phyloP scores from a whole-genome alignment of 2,329 filamentous ascomycete species.

The Helminthosporium solani region DNA sequence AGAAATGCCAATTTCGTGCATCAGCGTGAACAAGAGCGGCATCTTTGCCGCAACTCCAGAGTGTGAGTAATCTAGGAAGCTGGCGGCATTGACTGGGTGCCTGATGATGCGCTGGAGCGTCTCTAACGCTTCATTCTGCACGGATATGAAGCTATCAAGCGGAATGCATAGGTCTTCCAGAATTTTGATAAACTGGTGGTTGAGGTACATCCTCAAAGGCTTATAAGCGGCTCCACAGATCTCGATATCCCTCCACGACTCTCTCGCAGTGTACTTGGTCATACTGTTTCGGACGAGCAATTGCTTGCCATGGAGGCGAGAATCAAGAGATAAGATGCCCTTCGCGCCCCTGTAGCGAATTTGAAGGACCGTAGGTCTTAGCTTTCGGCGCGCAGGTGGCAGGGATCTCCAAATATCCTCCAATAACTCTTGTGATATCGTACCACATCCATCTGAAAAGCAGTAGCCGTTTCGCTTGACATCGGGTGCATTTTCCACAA shows the following conservation, averaged over 20 bases:
- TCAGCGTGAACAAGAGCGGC: conserved; percentile 60
- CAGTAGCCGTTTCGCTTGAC: conserved; percentile 58
- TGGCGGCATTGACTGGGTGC: conserved; percentile 61
- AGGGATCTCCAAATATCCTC: conserved; percentile 60
- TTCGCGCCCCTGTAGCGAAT: conserved; percentile 74
- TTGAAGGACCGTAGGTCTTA: conserved; percentile 56
- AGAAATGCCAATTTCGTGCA: conserved; percentile 60
- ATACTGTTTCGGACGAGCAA: conserved; percentile 71
- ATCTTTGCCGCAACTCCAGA: conserved; percentile 64
- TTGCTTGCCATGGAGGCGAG: conserved; percentile 55
- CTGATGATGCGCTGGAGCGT: conserved; percentile 61
- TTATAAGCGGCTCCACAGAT: conserved; percentile 70
- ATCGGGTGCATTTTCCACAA: conserved; percentile 49
- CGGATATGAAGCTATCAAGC: conserved; percentile 58
- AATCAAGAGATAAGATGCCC: conserved; percentile 61
- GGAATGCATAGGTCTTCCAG: conserved; percentile 73
- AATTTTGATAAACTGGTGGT: conserved; percentile 82
- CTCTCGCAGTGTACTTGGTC: conserved; percentile 67
- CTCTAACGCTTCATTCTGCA: conserved; percentile 65
- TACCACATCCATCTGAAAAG: conserved; percentile 81
- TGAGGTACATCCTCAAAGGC: conserved; percentile 69
- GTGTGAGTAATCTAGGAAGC: conserved; percentile 59
- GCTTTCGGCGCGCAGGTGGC: conserved; percentile 44
- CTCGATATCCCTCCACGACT: conserved; percentile 58
- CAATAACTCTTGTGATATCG: conserved; percentile 63